Evolutionary conservation across 768 basidiomycete species (phyloP), one percentile per base, ranked within the genome.

Genomic region (Lentinula sp.): DNA sequence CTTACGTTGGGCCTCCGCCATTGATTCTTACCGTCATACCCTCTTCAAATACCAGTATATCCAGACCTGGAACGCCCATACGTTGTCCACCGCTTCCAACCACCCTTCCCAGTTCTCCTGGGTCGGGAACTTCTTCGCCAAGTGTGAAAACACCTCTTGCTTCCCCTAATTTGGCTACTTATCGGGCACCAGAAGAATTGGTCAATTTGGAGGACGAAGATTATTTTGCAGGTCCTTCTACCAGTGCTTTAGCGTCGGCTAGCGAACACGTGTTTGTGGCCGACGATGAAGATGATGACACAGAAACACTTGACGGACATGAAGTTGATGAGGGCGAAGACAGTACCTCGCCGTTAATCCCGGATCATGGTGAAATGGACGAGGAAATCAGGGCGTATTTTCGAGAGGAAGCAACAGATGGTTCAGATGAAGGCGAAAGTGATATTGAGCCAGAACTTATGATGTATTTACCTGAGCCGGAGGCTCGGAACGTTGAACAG

Each of bases 171-270:
- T 60, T 75, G 13, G 76, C 79, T 2, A 80, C 76, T 1, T 79
- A 81, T 66, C 74, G 74, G 54, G 75, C 81, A 0, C 77, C 81
- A 5, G 85, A 85, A 66, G 79, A 79, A 49, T 63, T 80, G 18
- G 72, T 69, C 18, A 64, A 46, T 66, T 13, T 53, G 18, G 59
- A 50, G 10, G 28, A 20, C 5, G 18, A 39, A 28, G 59, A 28
- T 15, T 60, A 60, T 32, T 60, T 60, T 42, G 74, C 76, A 1
- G 78, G 76, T 2, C 74, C 77, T 18, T 77, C 80, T 37, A 61
- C 61, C 20, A 73, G 61, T 12, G 72, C 71, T 57, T 65, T 73
- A 56, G 75, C 73, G 18, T 63, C 52, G 37, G 60, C 63, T 52
- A 60, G 3, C n/a, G 60, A 28, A 45, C 66, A 67, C n/a, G 65